These are phyloP conservation scores for Posidonia australis DNA, from an alignment of 106 monocot genomes.

Conservation along the genomic window DNA sequence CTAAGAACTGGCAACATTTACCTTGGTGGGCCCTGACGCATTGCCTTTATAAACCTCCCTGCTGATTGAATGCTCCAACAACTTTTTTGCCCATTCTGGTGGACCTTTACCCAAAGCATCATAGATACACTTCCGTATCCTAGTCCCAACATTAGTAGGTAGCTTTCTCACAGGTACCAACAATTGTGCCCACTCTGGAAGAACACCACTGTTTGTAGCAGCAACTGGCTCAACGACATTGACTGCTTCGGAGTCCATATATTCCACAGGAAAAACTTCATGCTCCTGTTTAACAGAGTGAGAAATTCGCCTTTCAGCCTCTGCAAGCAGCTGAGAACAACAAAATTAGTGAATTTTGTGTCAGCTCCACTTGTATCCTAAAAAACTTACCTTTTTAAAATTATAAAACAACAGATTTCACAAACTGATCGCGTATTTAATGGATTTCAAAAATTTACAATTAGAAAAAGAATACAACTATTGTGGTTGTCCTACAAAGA, in stretches of 20 bases:
- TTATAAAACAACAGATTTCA: too few species aligned
- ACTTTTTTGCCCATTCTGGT: conserved; percentile 90
- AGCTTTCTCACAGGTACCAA: conserved; percentile 87
- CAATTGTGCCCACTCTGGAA: conserved; percentile 82
- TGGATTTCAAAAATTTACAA: too few species aligned
- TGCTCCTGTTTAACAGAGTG: conserved; percentile 23
- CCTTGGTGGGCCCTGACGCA: conserved; percentile 99
- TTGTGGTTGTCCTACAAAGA: too few species aligned
- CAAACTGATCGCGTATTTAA: too few species aligned
- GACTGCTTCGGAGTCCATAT: conserved; percentile 36
- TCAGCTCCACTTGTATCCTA: background rate
- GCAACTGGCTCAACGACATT: conserved; percentile 21
- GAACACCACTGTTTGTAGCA: conserved; percentile 13
- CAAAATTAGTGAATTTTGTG: conserved; percentile 22
- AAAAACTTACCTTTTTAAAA: too few species aligned
- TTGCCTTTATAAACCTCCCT: conserved; percentile 98
- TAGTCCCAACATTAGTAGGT: conserved; percentile 95
- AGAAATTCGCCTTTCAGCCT: conserved; percentile 70
- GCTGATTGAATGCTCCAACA: conserved; percentile 87
- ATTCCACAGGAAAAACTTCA: conserved; percentile 32
- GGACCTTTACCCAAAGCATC: conserved; percentile 65
- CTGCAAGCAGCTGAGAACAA: conserved; percentile 86
- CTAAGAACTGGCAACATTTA: conserved; percentile 13
- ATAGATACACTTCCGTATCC: conserved; percentile 89
- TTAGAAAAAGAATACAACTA: too few species aligned